Base-by-base conservation (phyloP, 345 rosid species). In the Litchi chinensis region DNA sequence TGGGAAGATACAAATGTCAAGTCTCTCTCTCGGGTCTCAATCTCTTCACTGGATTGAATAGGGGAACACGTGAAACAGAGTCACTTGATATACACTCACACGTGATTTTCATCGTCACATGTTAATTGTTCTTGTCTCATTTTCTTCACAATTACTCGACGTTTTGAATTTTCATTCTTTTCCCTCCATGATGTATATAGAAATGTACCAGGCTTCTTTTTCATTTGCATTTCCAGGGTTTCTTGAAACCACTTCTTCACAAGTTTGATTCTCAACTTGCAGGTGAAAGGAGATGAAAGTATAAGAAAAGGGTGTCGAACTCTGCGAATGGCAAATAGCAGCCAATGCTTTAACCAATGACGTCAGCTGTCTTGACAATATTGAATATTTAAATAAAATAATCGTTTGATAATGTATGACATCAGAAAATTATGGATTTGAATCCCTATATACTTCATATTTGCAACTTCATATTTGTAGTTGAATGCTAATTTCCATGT, bases 11-110 rank as follows among this genome's bases (percentile, higher is more conserved):
- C 10, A 46, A 71, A 44, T 9, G 10, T 19, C 5, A 43, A 12
- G 41, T 71, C 73, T 4, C 73, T 32, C 37, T 78, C 70, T 82
- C 78, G 54, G 8, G 84, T 81, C 86, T 66, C 82, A 77, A 74
- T 83, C 83, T 75, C 75, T 68, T 69, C 43, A 18, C 80, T 78
- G 84, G 76, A 84, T 32, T 57, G 73, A 80, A 67, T 76, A 70
- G 54, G 73, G 76, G 74, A 70, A 37, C 80, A 78, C 68, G 78
- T 78, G 82, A 83, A 13, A 12, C n/a, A 40, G 75, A 39, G 37
- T 39, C 52, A 3, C 37, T 40, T 57, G 5, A n/a, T 5, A 43
- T 69, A 64, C 74, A 44, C 37, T 32, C 2, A 28, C 82, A 50
- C 65, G 71, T 77, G 79, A 16, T 44, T 75, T 81, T 74, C 52